These are phyloP conservation scores for Tubosaeta brunneosetosa DNA, from an alignment of 768 basidiomycete species.

Conservation along the genomic window DNA sequence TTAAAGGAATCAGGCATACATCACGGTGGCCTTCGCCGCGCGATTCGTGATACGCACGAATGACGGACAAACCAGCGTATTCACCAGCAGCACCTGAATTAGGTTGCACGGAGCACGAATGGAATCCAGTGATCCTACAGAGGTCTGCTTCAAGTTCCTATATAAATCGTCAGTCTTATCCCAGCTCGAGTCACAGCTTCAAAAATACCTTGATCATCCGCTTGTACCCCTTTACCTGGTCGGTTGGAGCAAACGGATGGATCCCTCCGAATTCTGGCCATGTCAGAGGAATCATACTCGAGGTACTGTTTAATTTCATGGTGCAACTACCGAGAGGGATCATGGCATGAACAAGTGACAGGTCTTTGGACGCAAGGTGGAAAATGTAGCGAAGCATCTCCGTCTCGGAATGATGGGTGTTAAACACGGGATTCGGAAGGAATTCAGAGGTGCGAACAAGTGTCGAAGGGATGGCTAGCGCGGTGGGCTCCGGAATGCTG, in stretches of 20 bases:
- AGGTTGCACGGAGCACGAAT: slow-evolving; percentile 93
- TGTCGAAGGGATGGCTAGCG: slow-evolving; percentile 44
- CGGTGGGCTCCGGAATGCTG: slow-evolving; percentile 42
- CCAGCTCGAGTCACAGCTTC: background rate
- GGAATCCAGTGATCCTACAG: slow-evolving; percentile 94
- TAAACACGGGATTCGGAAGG: slow-evolving; percentile 88
- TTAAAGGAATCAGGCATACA: slow-evolving; percentile 90
- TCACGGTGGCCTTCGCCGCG: slow-evolving; percentile 81
- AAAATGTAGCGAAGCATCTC: slow-evolving; percentile 97
- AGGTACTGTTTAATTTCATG: slow-evolving; percentile 98
- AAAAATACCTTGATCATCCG: slow-evolving; percentile 65
- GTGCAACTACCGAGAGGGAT: slow-evolving; percentile 94
- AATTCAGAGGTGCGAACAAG: slow-evolving; percentile 63
- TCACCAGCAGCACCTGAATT: slow-evolving; percentile 99
- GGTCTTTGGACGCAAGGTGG: slow-evolving; percentile 90
- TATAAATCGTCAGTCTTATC: slow-evolving; percentile 9
- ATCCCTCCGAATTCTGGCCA: slow-evolving; percentile 89
- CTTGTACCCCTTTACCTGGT: slow-evolving; percentile 87
- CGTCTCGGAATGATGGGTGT: slow-evolving; percentile 96
- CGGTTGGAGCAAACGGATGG: slow-evolving; percentile 88
- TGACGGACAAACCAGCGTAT: slow-evolving; percentile 92
- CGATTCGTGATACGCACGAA: slow-evolving; percentile 90
- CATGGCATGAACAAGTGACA: slow-evolving; percentile 94
- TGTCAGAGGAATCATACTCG: slow-evolving; percentile 94
- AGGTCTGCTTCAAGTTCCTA: slow-evolving; percentile 90